Conservation (phyloP, 2,329 filamentous ascomycete species). For the Pseudogymnoascus sp. region DNA sequence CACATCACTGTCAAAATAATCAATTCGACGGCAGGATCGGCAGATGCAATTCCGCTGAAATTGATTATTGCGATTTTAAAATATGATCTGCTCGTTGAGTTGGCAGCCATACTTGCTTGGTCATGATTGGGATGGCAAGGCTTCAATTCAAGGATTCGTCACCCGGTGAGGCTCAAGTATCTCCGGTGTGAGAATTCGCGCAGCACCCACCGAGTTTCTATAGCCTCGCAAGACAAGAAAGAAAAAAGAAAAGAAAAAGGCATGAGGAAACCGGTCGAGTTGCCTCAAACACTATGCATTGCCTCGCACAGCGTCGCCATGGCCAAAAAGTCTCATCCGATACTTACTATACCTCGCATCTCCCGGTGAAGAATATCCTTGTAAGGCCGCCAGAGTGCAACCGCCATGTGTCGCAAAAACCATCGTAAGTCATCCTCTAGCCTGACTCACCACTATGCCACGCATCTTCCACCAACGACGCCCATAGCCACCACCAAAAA, state of each 20-base stretch:
- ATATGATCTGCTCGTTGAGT: not conserved
- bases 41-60: not conserved
- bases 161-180: not conserved
- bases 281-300: not conserved
- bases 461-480: not conserved
- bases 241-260: not conserved
- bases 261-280: not conserved
- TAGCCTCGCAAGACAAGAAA: not conserved
- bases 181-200: not conserved
- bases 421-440: not conserved
- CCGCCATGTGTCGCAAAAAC: not conserved
- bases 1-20: not conserved
- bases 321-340: not conserved
- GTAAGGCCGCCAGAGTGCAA: not conserved
- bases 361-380: not conserved
- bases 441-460: not conserved
- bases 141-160: not conserved
- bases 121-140: not conserved
- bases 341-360: not conserved
- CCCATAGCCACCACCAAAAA: conserved; percentile 2
- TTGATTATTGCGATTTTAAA: not conserved
- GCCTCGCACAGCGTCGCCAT: not conserved
- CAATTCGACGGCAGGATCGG: not conserved
- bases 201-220: not conserved
- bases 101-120: not conserved